Conservation (phyloP, 371 early-diverging fungal species). For the Rhizopus stolonifer region DNA sequence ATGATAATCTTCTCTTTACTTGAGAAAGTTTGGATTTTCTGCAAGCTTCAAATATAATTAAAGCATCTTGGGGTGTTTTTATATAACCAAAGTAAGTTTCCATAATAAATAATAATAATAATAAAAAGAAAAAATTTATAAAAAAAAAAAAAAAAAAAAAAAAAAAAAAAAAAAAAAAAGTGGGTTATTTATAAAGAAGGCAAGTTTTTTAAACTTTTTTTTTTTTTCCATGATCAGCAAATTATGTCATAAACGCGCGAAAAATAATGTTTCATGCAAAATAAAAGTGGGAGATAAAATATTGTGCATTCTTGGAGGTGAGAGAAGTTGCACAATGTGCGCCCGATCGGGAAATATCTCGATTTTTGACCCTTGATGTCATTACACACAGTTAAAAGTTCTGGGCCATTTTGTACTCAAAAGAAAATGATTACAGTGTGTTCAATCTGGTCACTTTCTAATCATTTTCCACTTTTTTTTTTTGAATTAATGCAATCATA, state of each 20-base stretch:
- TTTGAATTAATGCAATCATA: too few relatives aligned
- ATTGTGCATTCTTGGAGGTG: slow-evolving; percentile 29
- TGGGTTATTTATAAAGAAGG: slow-evolving; percentile 10
- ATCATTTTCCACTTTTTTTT: slow-evolving; percentile 1
- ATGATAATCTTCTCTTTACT: slow-evolving; percentile 73
- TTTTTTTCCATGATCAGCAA: slow-evolving; percentile 31
- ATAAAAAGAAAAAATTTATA: neutral
- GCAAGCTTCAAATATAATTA: slow-evolving; percentile 84
- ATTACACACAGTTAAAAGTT: slow-evolving; percentile 14
- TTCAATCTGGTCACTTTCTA: too few relatives aligned
- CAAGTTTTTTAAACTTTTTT: slow-evolving; percentile 27
- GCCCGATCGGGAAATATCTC: slow-evolving; percentile 27
- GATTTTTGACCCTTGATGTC: slow-evolving; percentile 22
- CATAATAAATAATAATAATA: slow-evolving; percentile 21
- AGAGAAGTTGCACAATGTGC: slow-evolving; percentile 1
- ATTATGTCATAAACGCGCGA: slow-evolving; percentile 30
- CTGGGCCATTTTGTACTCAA: slow-evolving; percentile 15
- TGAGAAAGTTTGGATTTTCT: slow-evolving; percentile 64
- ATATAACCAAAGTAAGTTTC: slow-evolving; percentile 65
- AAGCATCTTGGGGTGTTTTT: slow-evolving; percentile 78
- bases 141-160: slow-evolving; percentile 2
- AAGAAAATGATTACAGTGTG: too few relatives aligned
- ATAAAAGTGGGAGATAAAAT: neutral
- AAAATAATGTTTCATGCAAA: slow-evolving; percentile 6
- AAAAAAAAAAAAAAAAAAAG: slow-evolving; percentile 8